Base-by-base conservation (phyloP, 225 moss, liverwort and hornwort species). In the Climacium dendroides region DNA sequence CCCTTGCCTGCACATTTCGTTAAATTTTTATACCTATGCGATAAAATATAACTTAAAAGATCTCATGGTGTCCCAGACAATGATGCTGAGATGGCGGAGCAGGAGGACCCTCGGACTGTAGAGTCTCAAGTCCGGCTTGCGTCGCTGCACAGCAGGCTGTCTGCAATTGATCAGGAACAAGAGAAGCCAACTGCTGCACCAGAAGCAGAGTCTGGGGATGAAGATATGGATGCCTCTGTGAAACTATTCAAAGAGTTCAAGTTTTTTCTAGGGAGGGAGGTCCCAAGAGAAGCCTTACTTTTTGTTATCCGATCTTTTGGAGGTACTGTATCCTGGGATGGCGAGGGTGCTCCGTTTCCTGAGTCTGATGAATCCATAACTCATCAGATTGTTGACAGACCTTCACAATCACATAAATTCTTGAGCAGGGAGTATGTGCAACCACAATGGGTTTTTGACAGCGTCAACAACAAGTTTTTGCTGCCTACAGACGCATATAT, bases 361-460 rank as follows among this genome's bases (percentile, higher is more conserved):
- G 98, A 96, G 89, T 88, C 91, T 59, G 96, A 97, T 58, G 96
- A 97, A 62, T 84, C 87, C 43, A 97, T 99, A 22, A 95, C 95
- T 13, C 95, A 97, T 92, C 98, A 99, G 86, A 95, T 99, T 78
- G 97, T 99, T 24, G 98, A 99, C 87, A 94, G 97, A 82, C 96
- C 98, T 32, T 92, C 91, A 22, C 93, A 95, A 79, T 93, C 94
- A 32, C 96, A 94, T 71, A 96, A 89, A 76, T 95, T 95, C 78
- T 67, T 96, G 50, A 89, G 92, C 26, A 92, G 98, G 86, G 97
- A 95, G 67, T 99, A 97, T 47, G 93, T 99, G 88, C 98, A 99
- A 90, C 98, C 98, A 39, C 98, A 99, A 85, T 99, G 98, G 98
- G 91, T 99, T 5, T 97, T 96, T 87, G 98, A 99, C 87, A 93